Evolutionary conservation across 805 yeast species (phyloP).

Genomic region (Kodamaea fukazawae): DNA sequence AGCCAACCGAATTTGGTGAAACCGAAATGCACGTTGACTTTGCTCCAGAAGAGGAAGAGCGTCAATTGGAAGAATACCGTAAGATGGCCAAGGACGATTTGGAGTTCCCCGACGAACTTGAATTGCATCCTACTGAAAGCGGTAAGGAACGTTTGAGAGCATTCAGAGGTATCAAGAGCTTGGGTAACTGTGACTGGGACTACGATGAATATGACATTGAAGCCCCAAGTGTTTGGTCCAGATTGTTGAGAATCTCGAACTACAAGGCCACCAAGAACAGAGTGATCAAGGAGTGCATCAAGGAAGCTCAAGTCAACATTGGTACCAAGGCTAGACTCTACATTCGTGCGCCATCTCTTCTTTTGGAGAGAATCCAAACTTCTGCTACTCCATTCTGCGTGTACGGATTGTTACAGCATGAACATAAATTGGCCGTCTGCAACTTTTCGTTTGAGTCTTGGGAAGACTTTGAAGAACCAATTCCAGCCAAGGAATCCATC

Average conservation of each 20-base stretch:
- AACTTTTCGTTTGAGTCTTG: slow-evolving; percentile 82
- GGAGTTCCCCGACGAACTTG: slow-evolving; percentile 95
- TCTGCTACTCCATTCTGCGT: slow-evolving; percentile 53
- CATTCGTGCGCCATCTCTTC: slow-evolving; percentile 53
- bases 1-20: slow-evolving; percentile 45
- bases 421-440: slow-evolving; percentile 79
- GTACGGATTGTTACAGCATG: slow-evolving; percentile 78
- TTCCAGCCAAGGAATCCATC: slow-evolving; percentile 77
- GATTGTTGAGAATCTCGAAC: slow-evolving; percentile 70
- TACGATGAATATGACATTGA: slow-evolving; percentile 75
- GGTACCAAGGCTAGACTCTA: slow-evolving; percentile 65
- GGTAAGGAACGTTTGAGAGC: slow-evolving; percentile 73
- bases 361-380: slow-evolving; percentile 45
- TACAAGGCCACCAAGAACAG: slow-evolving; percentile 73
- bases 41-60: slow-evolving; percentile 77
- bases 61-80: slow-evolving; percentile 69
- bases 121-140: slow-evolving; percentile 69
- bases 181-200: slow-evolving; percentile 84
- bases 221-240: slow-evolving; percentile 75
- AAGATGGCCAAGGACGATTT: slow-evolving; percentile 73
- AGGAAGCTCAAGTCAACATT: slow-evolving; percentile 39
- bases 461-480: slow-evolving; percentile 85
- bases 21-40: slow-evolving; percentile 69
- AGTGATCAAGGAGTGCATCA: slow-evolving; percentile 56
- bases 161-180: slow-evolving; percentile 83